Evolutionary conservation across 257 asterid species (phyloP).

Genomic region (Schizonepeta tenuifolia): DNA sequence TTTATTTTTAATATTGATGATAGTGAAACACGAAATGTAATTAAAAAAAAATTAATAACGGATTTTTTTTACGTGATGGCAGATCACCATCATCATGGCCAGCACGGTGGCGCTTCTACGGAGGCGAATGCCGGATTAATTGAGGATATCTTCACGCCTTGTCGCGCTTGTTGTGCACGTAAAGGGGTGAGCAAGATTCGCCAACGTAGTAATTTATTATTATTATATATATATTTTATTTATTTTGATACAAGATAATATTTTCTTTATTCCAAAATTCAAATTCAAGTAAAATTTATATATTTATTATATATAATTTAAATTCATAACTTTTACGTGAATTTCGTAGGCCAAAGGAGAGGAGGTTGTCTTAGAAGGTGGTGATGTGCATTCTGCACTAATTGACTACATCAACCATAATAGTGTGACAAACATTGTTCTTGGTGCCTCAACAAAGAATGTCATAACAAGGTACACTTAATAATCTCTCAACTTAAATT

Average conservation of each 20-base stretch:
- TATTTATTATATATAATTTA: too few relatives aligned
- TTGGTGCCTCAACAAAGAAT: conserved; percentile 50
- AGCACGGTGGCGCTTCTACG: conserved; percentile 25
- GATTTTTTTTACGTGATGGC: background rate
- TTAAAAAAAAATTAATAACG: background rate
- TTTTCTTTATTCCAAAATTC: too few relatives aligned
- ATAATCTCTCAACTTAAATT: background rate
- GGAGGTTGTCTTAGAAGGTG: conserved; percentile 60
- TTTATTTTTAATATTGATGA: background rate
- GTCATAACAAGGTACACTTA: conserved; percentile 27
- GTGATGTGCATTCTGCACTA: conserved; percentile 55
- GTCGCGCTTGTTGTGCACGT: conserved; percentile 63
- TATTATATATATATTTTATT: too few relatives aligned
- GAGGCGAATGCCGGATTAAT: conserved; percentile 41
- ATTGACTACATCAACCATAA: conserved; percentile 58
- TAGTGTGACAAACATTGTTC: conserved; percentile 55
- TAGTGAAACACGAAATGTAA: conserved; percentile 1
- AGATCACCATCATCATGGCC: conserved; percentile 16
- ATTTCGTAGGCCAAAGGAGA: conserved; percentile 50
- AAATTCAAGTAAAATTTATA: too few relatives aligned
- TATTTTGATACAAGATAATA: too few relatives aligned
- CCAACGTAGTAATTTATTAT: too few relatives aligned
- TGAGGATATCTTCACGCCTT: conserved; percentile 53
- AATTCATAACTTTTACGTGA: background rate
- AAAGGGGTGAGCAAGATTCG: conserved; percentile 45